phyloP scores from a whole-genome alignment of 2,329 filamentous ascomycete species.

The Neonectria punicea region DNA sequence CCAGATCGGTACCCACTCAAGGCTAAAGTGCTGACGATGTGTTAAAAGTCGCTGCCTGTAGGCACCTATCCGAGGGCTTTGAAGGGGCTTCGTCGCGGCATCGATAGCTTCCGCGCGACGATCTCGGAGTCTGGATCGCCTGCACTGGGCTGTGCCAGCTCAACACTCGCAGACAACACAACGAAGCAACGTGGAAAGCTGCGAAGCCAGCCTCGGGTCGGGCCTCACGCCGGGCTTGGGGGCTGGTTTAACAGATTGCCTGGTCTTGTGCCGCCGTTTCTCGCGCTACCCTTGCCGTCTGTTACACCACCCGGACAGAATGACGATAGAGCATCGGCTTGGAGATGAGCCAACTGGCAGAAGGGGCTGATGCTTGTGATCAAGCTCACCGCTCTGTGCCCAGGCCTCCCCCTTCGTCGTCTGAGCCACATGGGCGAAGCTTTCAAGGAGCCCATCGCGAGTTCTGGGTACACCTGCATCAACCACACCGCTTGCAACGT shows the following conservation, averaged over 20 bases:
- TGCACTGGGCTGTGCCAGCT: neutral
- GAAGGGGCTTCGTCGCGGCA: neutral
- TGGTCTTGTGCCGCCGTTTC: neutral
- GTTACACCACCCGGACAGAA: neutral
- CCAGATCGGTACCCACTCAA: neutral
- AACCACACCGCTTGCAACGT: neutral
- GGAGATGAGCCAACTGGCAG: neutral
- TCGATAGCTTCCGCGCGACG: neutral
- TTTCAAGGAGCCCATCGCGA: conserved; percentile 1
- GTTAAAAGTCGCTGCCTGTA: neutral
- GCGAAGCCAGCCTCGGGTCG: neutral
- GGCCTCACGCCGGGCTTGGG: neutral
- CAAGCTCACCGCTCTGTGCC: neutral
- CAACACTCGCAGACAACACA: no score
- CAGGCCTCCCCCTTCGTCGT: no score
- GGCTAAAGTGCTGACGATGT: neutral
- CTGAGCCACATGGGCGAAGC: neutral
- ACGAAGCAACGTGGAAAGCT: neutral
- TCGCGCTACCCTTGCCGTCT: neutral
- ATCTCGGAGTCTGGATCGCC: neutral
- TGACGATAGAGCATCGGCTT: neutral
- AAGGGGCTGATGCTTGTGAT: neutral
- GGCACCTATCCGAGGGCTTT: neutral
- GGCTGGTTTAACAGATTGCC: neutral
- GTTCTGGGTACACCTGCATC: conserved; percentile 1